Evolutionary conservation across 169 alveolate genomes (phyloP), one percentile per base, ranked within the genome.

Genomic region (Cyclospora cayetanensis): DNA sequence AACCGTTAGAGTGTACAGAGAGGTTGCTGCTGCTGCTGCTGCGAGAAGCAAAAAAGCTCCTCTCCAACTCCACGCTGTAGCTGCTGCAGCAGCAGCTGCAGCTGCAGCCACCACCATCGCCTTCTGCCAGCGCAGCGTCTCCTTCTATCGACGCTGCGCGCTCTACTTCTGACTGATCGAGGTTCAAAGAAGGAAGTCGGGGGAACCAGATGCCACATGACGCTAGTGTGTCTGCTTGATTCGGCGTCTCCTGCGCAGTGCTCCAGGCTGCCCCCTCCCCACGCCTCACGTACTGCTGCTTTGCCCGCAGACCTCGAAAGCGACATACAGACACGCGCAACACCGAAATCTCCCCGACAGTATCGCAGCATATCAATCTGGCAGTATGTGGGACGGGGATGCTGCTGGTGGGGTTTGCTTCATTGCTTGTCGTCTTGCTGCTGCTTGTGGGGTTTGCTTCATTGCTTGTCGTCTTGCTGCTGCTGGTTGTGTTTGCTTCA

Each of bases 11-110:
- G 43, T 68, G 80, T 31, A 68, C 50, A 27, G 74, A 18, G 37
- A 60, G 2, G 74, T 22, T 60, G 74, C 74, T 60, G 37, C 74
- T 60, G 74, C 74, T 60, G 50, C 52, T 34, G 80, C 80, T 34
- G n/a, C 80, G 80, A 7, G 80, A 50, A 35, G 80, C 80, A 15
- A 68, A 18, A 25, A 68, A 68, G 25, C 43, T 68, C 80, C 27
- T 68, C 50, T 68, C 80, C 80, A 68, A 27, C 9, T 68, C 50
- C 80, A 68, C 80, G n/a, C 46, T 68, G 50, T 68, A 68, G 80
- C 80, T 68, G 80, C 29, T 68, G 76, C 18, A 15, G 76, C 76
- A 63, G 76, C 76, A n/a, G 25, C 80, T 27, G 80, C 80, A 68
- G 80, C 80, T 31, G 80, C 80, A 31, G 50, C 50, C 11, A 1